Conservation (phyloP, 148 eudicot species). For the Cornus controversa region DNA sequence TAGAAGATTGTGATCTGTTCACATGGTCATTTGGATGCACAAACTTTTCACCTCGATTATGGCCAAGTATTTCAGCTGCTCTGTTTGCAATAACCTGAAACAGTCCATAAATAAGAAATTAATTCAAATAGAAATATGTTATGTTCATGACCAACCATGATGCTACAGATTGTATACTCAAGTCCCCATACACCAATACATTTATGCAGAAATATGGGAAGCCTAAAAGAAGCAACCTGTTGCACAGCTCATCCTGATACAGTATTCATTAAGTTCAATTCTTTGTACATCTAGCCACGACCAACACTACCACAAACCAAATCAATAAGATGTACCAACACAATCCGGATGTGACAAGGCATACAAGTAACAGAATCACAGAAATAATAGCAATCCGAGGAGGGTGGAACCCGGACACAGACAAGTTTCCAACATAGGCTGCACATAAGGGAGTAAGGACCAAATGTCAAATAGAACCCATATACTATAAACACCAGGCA, state of each 20-base stretch:
- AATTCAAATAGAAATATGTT: background rate
- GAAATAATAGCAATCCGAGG: background rate
- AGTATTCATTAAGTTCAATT: background rate
- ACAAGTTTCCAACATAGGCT: background rate
- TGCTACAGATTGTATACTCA: background rate
- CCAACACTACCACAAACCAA: background rate
- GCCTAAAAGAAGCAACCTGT: background rate
- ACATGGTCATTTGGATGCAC: conserved; percentile 99
- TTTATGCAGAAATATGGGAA: background rate
- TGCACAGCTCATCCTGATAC: background rate
- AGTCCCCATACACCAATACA: background rate
- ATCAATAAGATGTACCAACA: background rate
- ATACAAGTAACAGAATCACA: background rate
- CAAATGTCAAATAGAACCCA: background rate
- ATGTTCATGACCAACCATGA: background rate
- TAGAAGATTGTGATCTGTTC: conserved; percentile 97
- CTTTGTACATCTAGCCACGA: background rate
- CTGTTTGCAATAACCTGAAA: conserved; percentile 94
- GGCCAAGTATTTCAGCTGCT: conserved; percentile 98
- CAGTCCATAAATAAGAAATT: conserved; percentile 5
- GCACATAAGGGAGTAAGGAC: background rate
- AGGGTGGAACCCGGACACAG: background rate
- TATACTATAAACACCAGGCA: background rate
- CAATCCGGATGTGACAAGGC: background rate
- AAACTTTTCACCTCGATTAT: conserved; percentile 80